Evolutionary conservation across 1,139 yeast species (phyloP), one percentile per base, ranked within the genome.

Genomic region (Scheffersomyces stambukii): DNA sequence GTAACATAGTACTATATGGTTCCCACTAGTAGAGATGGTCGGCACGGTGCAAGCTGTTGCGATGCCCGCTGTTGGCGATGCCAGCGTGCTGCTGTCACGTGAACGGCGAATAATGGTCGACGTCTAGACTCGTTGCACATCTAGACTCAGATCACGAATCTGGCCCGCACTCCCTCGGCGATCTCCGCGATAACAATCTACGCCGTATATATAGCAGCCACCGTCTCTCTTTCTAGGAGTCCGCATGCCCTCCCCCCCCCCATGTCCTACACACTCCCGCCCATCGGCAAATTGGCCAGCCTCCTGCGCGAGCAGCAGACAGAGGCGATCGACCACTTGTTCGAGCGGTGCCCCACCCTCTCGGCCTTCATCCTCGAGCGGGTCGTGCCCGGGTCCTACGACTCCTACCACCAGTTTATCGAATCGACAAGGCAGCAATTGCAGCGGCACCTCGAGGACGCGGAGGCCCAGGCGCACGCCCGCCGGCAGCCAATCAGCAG

Each of bases 311-410:
- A 29, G 0, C 43, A 50, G 8, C 53, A 61, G 31, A 45, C 40
- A 1, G 60, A 58, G 21, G 62, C 69, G 0, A 51, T 81, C 23
- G 73, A 70, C 29, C 75, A 73, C 33, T 54, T 82, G 19, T 82
- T 82, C 45, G 93, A 82, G 48, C 83, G 80, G 7, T 81, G 89
- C 49, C 57, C 57, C 2, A 63, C 81, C 0, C 61, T 82, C 14
- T 64, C 72, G 2, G 35, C 43, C 7, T 52, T 71, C 36, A 49
- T 78, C 10, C 45, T 60, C 27, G 67, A 65, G 13, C 40, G 43
- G 17, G 31, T 55, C 63, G 28, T 61, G 46, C 31, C 28, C 30
- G 4, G 26, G 7, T 7, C 23, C 2, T 31, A 45, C 43, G 11
- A 37, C 4, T 42, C 59, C 5, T 81, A 81, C 51, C 35, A 36